Conservation (phyloP, 208 protist species). For the Vickermania ingenoplastis region DNA sequence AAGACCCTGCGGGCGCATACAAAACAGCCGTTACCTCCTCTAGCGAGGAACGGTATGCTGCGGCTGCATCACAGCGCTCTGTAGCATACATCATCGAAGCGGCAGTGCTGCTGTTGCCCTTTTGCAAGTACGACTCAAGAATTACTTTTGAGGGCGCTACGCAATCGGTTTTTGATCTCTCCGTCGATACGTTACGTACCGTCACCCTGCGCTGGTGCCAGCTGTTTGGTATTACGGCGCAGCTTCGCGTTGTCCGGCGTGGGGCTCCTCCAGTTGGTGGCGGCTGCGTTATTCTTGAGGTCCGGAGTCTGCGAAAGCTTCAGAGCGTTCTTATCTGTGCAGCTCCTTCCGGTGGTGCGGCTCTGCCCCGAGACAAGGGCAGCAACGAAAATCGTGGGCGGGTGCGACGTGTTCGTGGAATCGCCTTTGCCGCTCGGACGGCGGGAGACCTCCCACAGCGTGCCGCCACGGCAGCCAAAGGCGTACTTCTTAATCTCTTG, state of each 20-base stretch:
- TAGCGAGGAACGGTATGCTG: not conserved
- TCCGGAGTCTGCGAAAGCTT: slow-evolving; percentile 67
- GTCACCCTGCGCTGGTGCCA: slow-evolving; percentile 83
- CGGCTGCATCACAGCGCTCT: slow-evolving; percentile 27
- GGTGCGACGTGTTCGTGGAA: slow-evolving; percentile 87
- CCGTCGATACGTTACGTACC: slow-evolving; percentile 82
- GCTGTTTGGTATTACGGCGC: slow-evolving; percentile 78
- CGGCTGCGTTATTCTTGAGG: slow-evolving; percentile 78
- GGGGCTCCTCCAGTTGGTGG: slow-evolving; percentile 73
- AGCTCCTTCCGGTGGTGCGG: not conserved
- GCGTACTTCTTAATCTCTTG: slow-evolving; percentile 80
- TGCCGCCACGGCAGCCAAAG: slow-evolving; percentile 77
- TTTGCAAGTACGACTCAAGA: slow-evolving; percentile 82
- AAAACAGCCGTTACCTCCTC: not conserved
- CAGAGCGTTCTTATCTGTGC: slow-evolving; percentile 8
- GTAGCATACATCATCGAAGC: slow-evolving; percentile 85
- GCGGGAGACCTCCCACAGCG: slow-evolving; percentile 84
- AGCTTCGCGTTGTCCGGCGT: slow-evolving; percentile 75
- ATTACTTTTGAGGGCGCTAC: slow-evolving; percentile 84
- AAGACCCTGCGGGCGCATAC: too few relatives aligned
- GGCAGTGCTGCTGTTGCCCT: slow-evolving; percentile 78
- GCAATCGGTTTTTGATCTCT: slow-evolving; percentile 77
- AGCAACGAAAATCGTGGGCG: slow-evolving; percentile 60
- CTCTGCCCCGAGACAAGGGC: slow-evolving; percentile 5
- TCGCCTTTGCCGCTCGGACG: slow-evolving; percentile 82